Conservation (phyloP, 495 filamentous ascomycete genomes). For the Copromyces sp. region DNA sequence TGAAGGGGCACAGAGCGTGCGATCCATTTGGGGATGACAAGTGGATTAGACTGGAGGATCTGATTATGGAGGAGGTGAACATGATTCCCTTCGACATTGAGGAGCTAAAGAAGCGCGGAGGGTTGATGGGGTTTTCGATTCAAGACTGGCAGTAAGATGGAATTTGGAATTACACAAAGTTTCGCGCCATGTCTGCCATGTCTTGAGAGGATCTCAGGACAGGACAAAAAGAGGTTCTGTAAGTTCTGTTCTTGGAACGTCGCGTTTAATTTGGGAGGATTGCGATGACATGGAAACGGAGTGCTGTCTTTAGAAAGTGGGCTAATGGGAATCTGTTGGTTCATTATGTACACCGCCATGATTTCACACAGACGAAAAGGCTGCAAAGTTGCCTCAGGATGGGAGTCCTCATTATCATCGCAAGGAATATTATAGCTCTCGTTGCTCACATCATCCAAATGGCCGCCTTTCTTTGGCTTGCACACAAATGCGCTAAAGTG, state of each 20-base stretch:
- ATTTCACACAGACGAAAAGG: neutral
- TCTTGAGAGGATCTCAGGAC: neutral
- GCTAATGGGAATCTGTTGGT: neutral
- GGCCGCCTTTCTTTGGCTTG: neutral
- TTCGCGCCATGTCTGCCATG: neutral
- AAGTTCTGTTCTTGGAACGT: neutral
- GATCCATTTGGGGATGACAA: neutral
- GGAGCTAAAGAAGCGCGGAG: neutral
- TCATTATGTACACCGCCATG: neutral
- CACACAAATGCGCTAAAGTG: neutral
- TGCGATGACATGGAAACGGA: neutral
- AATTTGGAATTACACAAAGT: neutral
- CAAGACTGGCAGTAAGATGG: neutral
- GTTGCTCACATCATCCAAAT: neutral
- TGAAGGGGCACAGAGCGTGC: neutral
- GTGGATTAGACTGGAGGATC: neutral
- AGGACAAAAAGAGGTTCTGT: neutral
- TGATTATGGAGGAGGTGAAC: neutral
- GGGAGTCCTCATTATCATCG: neutral
- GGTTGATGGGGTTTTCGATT: neutral
- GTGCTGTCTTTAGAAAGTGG: neutral
- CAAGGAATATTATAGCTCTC: neutral
- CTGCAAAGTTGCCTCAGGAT: neutral
- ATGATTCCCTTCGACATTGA: neutral
- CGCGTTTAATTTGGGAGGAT: neutral